A percentile compares a stretch with the other conserved stretches of the same genome.
Evolutionary conservation across 225 moss, liverwort and hornwort genomes (phyloP).

Genomic region (Antitrichia curtipendula): DNA sequence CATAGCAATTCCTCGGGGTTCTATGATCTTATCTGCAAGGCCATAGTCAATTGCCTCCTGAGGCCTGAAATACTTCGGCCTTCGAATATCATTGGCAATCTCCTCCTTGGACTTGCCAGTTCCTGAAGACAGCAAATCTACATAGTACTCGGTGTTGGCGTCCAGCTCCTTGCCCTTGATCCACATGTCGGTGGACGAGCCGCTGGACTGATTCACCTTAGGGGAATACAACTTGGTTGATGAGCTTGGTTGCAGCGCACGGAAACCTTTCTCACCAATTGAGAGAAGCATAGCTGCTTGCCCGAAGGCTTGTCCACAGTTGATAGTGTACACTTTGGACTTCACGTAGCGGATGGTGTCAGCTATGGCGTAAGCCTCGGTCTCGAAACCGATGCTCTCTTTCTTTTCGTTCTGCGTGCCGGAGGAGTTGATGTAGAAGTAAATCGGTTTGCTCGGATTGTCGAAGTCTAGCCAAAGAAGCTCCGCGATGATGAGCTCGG

Average conservation of each 20-base stretch:
- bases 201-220: slow-evolving; percentile 89
- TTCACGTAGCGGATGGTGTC: slow-evolving; percentile 94
- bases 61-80: slow-evolving; percentile 91
- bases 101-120: slow-evolving; percentile 85
- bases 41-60: slow-evolving; percentile 97
- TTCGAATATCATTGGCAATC: slow-evolving; percentile 69
- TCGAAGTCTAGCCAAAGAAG: slow-evolving; percentile 95
- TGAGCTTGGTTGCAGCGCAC: slow-evolving; percentile 92
- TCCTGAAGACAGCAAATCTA: slow-evolving; percentile 72
- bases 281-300: slow-evolving; percentile 97
- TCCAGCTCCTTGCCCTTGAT: slow-evolving; percentile 96
- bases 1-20: slow-evolving; percentile 90
- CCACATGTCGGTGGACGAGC: slow-evolving; percentile 95
- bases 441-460: slow-evolving; percentile 87
- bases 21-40: slow-evolving; percentile 94
- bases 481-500: slow-evolving; percentile 90
- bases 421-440: slow-evolving; percentile 96
- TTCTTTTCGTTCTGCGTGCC: slow-evolving; percentile 99
- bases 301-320: slow-evolving; percentile 93
- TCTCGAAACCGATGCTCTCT: slow-evolving; percentile 98
- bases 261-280: slow-evolving; percentile 82
- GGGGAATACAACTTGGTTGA: slow-evolving; percentile 98
- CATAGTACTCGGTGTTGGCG: slow-evolving; percentile 81
- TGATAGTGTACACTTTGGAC: slow-evolving; percentile 88
- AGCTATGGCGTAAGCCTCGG: slow-evolving; percentile 94